phyloP scores from a whole-genome alignment of 345 rosid genomes.

The Salix caprea region DNA sequence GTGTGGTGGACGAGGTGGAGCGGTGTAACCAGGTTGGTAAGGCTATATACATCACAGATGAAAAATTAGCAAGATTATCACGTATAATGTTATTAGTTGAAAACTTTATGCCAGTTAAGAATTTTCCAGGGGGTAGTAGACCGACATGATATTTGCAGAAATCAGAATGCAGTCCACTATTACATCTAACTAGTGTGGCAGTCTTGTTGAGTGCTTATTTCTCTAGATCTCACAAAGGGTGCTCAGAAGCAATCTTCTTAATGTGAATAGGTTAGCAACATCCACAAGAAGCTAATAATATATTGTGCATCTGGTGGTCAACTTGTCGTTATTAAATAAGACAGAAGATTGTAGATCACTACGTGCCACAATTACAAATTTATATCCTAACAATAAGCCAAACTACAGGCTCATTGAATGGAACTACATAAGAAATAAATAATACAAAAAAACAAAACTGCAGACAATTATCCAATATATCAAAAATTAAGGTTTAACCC shows the following conservation, averaged over 20 bases:
- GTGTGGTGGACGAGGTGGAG: slow-evolving; percentile 55
- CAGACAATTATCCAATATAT: background rate
- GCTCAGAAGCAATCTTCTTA: background rate
- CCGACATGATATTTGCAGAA: background rate
- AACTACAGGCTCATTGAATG: background rate
- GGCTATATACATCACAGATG: slow-evolving; percentile 44
- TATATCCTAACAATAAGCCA: background rate
- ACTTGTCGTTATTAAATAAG: background rate
- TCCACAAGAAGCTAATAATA: background rate
- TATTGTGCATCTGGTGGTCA: background rate
- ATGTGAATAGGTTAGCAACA: background rate
- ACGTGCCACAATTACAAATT: background rate
- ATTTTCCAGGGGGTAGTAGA: background rate
- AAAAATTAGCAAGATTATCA: slow-evolving; percentile 9
- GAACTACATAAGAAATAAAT: background rate
- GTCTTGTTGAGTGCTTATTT: background rate
- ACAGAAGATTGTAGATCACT: background rate
- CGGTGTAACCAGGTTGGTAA: slow-evolving; percentile 79
- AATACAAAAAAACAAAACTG: background rate
- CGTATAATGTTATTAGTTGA: background rate
- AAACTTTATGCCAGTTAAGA: background rate
- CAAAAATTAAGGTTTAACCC: background rate
- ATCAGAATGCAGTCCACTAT: background rate
- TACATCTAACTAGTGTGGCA: background rate
- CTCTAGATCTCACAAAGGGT: background rate